These are phyloP conservation scores for Quercus parvula DNA, from an alignment of 306 rosid genomes.

Conservation along the genomic window DNA sequence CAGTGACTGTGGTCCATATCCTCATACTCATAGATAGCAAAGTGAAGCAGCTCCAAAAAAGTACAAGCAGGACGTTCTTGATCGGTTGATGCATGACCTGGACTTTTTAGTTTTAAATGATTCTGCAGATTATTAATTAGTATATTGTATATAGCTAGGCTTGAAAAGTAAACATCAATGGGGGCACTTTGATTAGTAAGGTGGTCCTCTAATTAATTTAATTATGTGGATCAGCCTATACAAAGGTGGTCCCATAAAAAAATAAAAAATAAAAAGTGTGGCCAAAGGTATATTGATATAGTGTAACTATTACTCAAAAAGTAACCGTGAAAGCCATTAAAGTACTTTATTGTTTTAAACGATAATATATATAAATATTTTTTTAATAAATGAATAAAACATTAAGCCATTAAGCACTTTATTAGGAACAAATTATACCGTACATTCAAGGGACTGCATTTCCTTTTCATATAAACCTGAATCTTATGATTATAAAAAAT, in stretches of 20 bases:
- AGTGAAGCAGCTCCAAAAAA: no score
- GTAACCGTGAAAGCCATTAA: no score
- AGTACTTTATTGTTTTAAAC: no score
- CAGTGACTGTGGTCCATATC: background rate
- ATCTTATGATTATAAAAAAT: no score
- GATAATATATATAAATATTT: no score
- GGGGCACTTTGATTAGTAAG: background rate
- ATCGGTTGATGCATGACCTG: background rate
- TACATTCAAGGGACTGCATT: no score
- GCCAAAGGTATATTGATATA: background rate
- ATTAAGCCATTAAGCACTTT: no score
- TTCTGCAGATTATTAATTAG: background rate
- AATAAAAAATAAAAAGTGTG: background rate
- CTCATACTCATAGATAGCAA: background rate
- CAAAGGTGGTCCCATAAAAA: no score
- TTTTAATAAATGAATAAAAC: no score
- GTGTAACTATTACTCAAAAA: no score
- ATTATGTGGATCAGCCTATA: background rate
- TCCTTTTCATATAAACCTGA: no score
- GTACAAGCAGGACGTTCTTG: background rate
- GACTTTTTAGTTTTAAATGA: background rate
- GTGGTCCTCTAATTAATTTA: background rate
- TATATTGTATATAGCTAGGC: background rate
- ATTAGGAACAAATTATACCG: no score
- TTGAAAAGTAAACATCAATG: background rate